Conservation (phyloP, 768 basidiomycete species). For the Boletus vinaceobasis region DNA sequence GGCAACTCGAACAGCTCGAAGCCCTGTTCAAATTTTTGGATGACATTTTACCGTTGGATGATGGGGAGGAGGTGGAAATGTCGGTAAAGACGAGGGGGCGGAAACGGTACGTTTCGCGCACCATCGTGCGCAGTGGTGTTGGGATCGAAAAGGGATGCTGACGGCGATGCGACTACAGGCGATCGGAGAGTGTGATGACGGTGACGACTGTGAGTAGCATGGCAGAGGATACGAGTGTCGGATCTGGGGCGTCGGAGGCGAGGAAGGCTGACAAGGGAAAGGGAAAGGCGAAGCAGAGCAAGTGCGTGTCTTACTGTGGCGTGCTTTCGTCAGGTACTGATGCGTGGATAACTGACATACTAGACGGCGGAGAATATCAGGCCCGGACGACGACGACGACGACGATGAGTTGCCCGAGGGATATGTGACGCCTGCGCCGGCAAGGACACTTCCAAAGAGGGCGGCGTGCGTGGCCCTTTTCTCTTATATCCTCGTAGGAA, state of each 20-base stretch:
- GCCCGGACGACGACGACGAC: conserved; percentile 46
- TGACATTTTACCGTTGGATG: conserved; percentile 65
- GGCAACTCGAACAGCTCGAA: conserved; percentile 59
- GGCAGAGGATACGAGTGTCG: conserved; percentile 31
- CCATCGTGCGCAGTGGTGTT: no score
- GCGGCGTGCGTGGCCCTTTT: conserved; percentile 44
- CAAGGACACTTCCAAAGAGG: conserved; percentile 52
- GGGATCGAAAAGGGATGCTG: background rate
- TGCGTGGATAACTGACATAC: background rate
- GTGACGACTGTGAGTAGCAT: conserved; percentile 39
- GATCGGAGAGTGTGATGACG: conserved; percentile 59
- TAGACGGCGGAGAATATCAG: conserved; percentile 57
- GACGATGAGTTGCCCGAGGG: conserved; percentile 39
- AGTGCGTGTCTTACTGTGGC: conserved; percentile 33
- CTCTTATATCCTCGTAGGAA: background rate
- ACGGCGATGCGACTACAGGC: conserved; percentile 33
- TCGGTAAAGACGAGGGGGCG: conserved; percentile 41
- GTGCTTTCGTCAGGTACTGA: background rate
- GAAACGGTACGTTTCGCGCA: conserved; percentile 45
- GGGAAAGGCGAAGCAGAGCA: conserved; percentile 35
- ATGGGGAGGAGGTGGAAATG: conserved; percentile 46
- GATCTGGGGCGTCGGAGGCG: conserved; percentile 30
- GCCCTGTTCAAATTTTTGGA: conserved; percentile 71
- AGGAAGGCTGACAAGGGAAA: conserved; percentile 17
- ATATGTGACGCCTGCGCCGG: conserved; percentile 36